Percentiles rank a stretch among this genome's conserved stretches.
phyloP scores from a whole-genome alignment of 306 rosid species.

The Quercus robur region DNA sequence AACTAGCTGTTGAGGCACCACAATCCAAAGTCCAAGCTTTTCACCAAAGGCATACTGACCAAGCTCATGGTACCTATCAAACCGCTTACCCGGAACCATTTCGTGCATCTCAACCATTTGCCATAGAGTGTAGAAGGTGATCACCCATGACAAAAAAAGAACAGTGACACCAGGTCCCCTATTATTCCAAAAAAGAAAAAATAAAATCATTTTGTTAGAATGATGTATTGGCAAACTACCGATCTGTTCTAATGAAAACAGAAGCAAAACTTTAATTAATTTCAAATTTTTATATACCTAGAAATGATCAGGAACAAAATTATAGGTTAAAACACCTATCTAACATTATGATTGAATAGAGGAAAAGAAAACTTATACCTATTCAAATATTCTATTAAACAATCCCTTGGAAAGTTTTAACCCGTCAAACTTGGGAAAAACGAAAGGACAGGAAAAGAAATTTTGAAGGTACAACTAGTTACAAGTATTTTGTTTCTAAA shows the following conservation, averaged over 20 bases:
- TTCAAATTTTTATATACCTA: not conserved
- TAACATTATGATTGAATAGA: too few species aligned
- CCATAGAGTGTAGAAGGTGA: conserved; percentile 79
- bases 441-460: not conserved
- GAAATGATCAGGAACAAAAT: too few species aligned
- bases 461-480: not conserved
- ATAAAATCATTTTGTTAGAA: not conserved
- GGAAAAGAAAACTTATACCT: not conserved
- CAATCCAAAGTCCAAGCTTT: conserved; percentile 68
- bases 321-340: too few species aligned
- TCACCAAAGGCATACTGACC: conserved; percentile 83
- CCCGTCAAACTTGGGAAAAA: not conserved
- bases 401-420: not conserved
- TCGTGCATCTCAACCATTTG: conserved; percentile 97
- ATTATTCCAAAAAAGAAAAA: not conserved
- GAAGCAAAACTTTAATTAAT: not conserved
- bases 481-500: too few species aligned
- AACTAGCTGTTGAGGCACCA: conserved; percentile 68
- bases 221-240: not conserved
- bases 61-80: conserved; percentile 81
- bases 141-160: conserved; percentile 63
- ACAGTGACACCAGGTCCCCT: conserved; percentile 67
- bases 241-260: not conserved
- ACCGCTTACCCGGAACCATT: conserved; percentile 80
- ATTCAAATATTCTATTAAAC: not conserved